phyloP scores from a whole-genome alignment of 1,284 basidiomycete genomes.

The Apiotrichum brassicae region DNA sequence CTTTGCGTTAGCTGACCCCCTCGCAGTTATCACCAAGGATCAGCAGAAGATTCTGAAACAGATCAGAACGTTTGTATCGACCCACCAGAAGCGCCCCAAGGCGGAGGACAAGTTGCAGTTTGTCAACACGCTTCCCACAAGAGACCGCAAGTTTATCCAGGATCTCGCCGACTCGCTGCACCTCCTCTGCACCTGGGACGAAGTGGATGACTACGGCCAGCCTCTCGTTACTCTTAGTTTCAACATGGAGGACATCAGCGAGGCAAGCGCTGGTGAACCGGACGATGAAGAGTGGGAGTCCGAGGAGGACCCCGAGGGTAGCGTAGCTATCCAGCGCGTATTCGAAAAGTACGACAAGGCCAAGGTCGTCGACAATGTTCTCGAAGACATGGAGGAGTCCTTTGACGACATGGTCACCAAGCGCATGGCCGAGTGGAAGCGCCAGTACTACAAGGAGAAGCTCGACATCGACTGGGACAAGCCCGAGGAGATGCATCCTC shows the following conservation, averaged over 20 bases:
- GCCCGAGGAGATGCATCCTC: slow-evolving; percentile 58
- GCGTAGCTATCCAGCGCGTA: slow-evolving; percentile 70
- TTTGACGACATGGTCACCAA: slow-evolving; percentile 66
- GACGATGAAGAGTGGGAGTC: slow-evolving; percentile 41
- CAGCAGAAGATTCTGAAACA: slow-evolving; percentile 71
- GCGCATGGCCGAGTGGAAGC: slow-evolving; percentile 91
- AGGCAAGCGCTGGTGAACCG: slow-evolving; percentile 22
- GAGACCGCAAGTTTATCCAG: slow-evolving; percentile 69
- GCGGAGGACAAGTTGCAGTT: slow-evolving; percentile 55
- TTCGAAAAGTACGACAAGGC: slow-evolving; percentile 83
- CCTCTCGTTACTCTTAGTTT: slow-evolving; percentile 49
- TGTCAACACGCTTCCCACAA: slow-evolving; percentile 67
- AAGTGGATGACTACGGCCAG: slow-evolving; percentile 75
- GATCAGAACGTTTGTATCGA: slow-evolving; percentile 65
- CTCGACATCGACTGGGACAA: slow-evolving; percentile 67
- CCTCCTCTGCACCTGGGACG: slow-evolving; percentile 76
- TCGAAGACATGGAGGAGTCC: slow-evolving; percentile 68
- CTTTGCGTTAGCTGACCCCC: no score
- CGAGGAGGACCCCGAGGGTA: slow-evolving; percentile 55
- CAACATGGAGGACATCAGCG: slow-evolving; percentile 52
- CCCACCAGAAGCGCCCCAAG: slow-evolving; percentile 50
- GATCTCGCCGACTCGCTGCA: slow-evolving; percentile 68
- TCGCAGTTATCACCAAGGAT: slow-evolving; percentile 62
- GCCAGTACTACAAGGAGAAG: slow-evolving; percentile 84
- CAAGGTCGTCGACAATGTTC: slow-evolving; percentile 58